These are phyloP conservation scores for Lasiodiplodia theobromae DNA, from an alignment of 2,329 filamentous ascomycete species.

Conservation along the genomic window DNA sequence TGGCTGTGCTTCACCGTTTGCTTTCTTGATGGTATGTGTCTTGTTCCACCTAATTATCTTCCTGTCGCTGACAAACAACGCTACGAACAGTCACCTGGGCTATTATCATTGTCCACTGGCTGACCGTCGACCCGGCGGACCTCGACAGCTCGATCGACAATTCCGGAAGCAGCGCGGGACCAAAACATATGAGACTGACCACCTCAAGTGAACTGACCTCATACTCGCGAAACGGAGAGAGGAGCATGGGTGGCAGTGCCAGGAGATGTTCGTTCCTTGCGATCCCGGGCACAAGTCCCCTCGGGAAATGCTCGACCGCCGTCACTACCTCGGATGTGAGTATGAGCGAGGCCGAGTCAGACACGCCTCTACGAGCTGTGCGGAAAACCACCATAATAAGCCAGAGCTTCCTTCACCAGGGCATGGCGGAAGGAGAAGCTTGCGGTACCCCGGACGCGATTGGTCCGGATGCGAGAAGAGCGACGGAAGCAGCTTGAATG, in stretches of 20 bases:
- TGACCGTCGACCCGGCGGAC: slow-evolving; percentile 48
- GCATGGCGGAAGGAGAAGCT: too few species aligned
- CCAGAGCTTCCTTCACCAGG: neutral
- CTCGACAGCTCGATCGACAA: slow-evolving; percentile 43
- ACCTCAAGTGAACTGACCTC: neutral
- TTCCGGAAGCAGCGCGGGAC: slow-evolving; percentile 33
- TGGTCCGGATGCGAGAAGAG: too few species aligned
- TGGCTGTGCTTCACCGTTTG: slow-evolving; percentile 53
- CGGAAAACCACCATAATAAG: neutral
- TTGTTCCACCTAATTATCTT: neutral
- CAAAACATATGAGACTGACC: neutral
- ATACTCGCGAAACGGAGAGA: neutral
- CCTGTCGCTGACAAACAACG: neutral
- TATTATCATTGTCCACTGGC: slow-evolving; percentile 46
- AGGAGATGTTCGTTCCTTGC: neutral
- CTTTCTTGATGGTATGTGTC: slow-evolving; percentile 47
- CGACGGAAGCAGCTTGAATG: too few species aligned
- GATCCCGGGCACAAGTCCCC: neutral
- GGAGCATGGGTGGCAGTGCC: neutral
- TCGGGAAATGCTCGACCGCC: neutral
- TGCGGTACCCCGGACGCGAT: too few species aligned
- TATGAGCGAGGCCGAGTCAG: neutral
- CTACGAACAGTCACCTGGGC: slow-evolving; percentile 43
- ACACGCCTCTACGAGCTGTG: neutral
- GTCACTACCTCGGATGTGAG: neutral